Evolutionary conservation across 495 filamentous ascomycete species (phyloP).

Genomic region (Daldinia decipiens): DNA sequence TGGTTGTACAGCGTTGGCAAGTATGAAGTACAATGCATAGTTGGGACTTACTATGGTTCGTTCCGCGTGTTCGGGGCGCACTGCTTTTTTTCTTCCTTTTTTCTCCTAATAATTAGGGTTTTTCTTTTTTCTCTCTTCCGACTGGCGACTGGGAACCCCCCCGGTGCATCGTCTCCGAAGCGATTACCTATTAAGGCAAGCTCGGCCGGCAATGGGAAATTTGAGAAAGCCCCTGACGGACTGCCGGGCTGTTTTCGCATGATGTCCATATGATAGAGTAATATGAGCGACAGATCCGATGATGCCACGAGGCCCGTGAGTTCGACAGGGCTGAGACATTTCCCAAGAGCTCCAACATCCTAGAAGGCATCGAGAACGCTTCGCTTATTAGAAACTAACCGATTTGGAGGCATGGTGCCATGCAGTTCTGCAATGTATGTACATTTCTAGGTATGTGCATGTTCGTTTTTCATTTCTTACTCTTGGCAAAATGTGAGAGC

Average conservation of each 20-base stretch:
- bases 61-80: slow-evolving; percentile 11
- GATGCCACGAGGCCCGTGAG: slow-evolving; percentile 25
- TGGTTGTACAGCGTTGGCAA: slow-evolving; percentile 13
- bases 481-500: slow-evolving; percentile 29
- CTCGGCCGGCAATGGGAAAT: slow-evolving; percentile 34
- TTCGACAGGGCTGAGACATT: slow-evolving; percentile 47
- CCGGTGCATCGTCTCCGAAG: slow-evolving; percentile 25
- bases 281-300: slow-evolving; percentile 35
- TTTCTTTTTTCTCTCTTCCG: slow-evolving; percentile 14
- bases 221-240: slow-evolving; percentile 31
- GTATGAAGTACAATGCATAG: slow-evolving; percentile 20
- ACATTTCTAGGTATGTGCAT: not conserved
- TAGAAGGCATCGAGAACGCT: slow-evolving; percentile 19
- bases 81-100: slow-evolving; percentile 5
- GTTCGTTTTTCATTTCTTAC: not conserved
- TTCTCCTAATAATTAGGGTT: slow-evolving; percentile 4
- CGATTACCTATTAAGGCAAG: slow-evolving; percentile 29
- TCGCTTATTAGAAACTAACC: slow-evolving; percentile 14
- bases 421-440: not conserved
- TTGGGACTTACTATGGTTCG: slow-evolving; percentile 9
- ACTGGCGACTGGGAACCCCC: slow-evolving; percentile 31
- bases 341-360: slow-evolving; percentile 9
- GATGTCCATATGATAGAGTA: slow-evolving; percentile 44
- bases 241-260: slow-evolving; percentile 39
- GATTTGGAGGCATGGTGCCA: slow-evolving; percentile 1